Evolutionary conservation across 306 rosid species (phyloP).

Genomic region (Malus fusca): DNA sequence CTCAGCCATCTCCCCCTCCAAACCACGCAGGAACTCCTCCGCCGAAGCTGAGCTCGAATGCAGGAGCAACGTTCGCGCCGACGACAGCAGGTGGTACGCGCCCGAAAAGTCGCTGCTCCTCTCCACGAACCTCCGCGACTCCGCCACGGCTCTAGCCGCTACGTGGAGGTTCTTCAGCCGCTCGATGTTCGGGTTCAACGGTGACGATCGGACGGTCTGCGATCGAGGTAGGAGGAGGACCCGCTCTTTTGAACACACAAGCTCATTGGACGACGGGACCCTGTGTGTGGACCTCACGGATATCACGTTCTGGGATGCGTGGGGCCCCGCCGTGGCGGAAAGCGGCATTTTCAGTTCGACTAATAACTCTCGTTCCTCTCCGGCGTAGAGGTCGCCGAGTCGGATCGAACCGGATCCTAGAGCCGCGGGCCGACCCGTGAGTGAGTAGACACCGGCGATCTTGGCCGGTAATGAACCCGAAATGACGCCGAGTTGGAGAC

Average conservation of each 20-base stretch:
- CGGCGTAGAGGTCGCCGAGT: constrained; percentile 59
- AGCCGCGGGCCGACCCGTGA: constrained; percentile 39
- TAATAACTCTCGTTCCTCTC: constrained; percentile 62
- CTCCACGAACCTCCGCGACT: constrained; percentile 51
- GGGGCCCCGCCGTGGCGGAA: constrained; percentile 41
- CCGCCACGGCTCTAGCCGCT: constrained; percentile 69
- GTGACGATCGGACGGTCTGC: constrained; percentile 54
- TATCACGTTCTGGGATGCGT: constrained; percentile 32
- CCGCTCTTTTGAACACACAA: constrained; percentile 41
- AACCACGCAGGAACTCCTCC: constrained; percentile 45
- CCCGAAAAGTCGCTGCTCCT: constrained; percentile 44
- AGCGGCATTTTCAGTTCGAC: constrained; percentile 65
- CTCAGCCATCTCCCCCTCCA: constrained; percentile 64
- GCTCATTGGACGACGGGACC: constrained; percentile 51
- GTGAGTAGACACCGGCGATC: constrained; percentile 60
- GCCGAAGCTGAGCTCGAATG: constrained; percentile 44
- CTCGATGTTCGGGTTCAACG: constrained; percentile 30
- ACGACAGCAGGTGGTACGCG: constrained; percentile 55
- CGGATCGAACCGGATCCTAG: constrained; percentile 36
- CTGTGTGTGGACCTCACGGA: constrained; percentile 55
- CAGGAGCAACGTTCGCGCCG: constrained; percentile 69
- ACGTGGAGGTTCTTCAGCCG: constrained; percentile 68
- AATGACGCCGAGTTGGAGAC: constrained; percentile 44
- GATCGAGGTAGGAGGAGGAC: constrained; percentile 55
- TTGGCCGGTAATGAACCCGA: constrained; percentile 51